A percentile compares a stretch with the other conserved stretches of the same genome.
phyloP scores from a whole-genome alignment of 2,329 filamentous ascomycete genomes.

The Graphilbum ipis-grandicollis region DNA sequence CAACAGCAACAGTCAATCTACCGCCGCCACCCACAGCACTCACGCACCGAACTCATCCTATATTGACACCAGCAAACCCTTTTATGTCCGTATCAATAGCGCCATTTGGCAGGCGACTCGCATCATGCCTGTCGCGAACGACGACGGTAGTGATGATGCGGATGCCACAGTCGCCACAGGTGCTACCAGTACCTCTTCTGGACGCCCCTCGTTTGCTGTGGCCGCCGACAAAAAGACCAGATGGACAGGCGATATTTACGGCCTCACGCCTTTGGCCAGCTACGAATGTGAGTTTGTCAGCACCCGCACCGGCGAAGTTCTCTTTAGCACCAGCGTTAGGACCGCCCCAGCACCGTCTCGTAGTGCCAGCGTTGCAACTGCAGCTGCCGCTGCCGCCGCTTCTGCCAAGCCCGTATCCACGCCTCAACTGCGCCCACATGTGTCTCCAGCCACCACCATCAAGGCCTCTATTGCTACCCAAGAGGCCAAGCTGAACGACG shows the following conservation, averaged over 20 bases:
- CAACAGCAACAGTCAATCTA: not conserved
- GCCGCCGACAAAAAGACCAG: too few species aligned
- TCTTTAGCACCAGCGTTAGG: slow-evolving; percentile 57
- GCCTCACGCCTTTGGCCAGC: slow-evolving; percentile 52
- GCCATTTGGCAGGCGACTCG: slow-evolving; percentile 64
- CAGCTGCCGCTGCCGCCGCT: slow-evolving; percentile 12
- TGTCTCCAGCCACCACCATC: slow-evolving; percentile 61
- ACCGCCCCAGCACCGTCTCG: slow-evolving; percentile 35
- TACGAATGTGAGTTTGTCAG: slow-evolving; percentile 67
- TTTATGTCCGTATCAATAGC: slow-evolving; percentile 64
- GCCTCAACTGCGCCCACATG: slow-evolving; percentile 46
- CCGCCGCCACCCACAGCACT: too few species aligned
- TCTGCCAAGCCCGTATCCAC: slow-evolving; percentile 11
- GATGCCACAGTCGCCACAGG: too few species aligned
- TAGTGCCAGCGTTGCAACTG: slow-evolving; percentile 12
- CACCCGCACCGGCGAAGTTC: slow-evolving; percentile 42
- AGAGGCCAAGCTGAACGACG: slow-evolving; percentile 52
- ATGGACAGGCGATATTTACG: slow-evolving; percentile 58
- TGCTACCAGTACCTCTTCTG: too few species aligned
- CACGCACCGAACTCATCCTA: slow-evolving; percentile 20
- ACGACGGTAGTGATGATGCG: slow-evolving; percentile 6
- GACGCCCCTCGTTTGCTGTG: too few species aligned
- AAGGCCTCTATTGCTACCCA: slow-evolving; percentile 59
- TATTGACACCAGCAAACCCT: slow-evolving; percentile 55
- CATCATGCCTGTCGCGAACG: slow-evolving; percentile 33